A percentile compares a stretch with the other conserved stretches of the same genome.
Evolutionary conservation across 345 rosid genomes (phyloP).

Genomic region (Eucalyptus erythrocorys): DNA sequence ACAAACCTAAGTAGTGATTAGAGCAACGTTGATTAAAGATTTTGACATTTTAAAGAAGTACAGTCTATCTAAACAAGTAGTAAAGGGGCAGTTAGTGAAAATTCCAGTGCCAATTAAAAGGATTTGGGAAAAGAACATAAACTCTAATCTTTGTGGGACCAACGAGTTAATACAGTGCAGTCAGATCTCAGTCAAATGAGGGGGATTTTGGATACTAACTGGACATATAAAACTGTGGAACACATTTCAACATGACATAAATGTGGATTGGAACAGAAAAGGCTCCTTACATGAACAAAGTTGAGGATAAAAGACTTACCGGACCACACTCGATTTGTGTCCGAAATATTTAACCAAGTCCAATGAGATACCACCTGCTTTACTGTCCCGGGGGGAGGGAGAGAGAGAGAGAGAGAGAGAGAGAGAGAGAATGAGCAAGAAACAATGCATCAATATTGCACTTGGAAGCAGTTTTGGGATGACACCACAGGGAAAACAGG

Average conservation of each 20-base stretch:
- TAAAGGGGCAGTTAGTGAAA: neutral
- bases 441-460: neutral
- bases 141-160: neutral
- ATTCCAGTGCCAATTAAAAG: neutral
- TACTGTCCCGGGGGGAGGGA: slow-evolving; percentile 22
- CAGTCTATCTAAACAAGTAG: neutral
- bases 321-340: slow-evolving; percentile 64
- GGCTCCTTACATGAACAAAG: neutral
- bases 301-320: slow-evolving; percentile 26
- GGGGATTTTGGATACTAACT: neutral
- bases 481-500: neutral
- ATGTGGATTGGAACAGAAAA: neutral
- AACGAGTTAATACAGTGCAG: neutral
- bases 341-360: slow-evolving; percentile 89
- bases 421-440: neutral
- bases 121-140: neutral
- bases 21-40: neutral
- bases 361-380: slow-evolving; percentile 57
- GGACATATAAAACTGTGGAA: neutral
- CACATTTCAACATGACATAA: neutral
- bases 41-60: neutral
- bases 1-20: neutral
- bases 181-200: neutral
- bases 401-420: no score
- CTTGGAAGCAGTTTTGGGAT: neutral